Evolutionary conservation across 768 basidiomycete species (phyloP), one percentile per base, ranked within the genome.

Genomic region (Nevesoporus exiguus): DNA sequence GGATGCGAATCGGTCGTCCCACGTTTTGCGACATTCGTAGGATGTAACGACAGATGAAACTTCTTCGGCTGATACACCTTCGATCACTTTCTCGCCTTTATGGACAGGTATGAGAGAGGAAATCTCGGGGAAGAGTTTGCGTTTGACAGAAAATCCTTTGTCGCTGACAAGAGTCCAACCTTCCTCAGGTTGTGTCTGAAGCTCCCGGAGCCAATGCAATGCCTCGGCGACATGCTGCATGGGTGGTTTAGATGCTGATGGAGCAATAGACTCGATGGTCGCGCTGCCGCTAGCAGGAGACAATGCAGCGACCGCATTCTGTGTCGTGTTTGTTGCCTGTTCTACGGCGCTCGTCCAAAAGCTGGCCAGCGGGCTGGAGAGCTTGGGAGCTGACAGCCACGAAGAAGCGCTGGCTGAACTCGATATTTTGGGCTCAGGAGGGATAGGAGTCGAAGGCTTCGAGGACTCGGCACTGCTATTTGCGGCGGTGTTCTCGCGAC

Each of bases 41-140:
- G 85, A 86, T 8, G 78, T 78, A 17, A 97, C 77, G 21, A 90
- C 79, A 1, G 85, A 77, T 0, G 83, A 85, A 33, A 98, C 76
- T 67, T 99, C 96, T 65, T 97, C 95, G 1, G 94, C 94, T 1
- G 93, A 90, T 11, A 95, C 82, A 4, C 94, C 93, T 66, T 98
- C 90, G 47, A 98, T 86, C 56, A 98, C 92, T 71, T 91, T 90
- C 65, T 88, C 85, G 0, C 90, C 93, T 61, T 85, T 87, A 69
- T 93, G 87, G 3, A 98, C 83, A 0, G 93, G 92, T 30, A 94
- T 83, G 49, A 82, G 75, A 1, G 87, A 77, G 6, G 93, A 96
- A 7, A 96, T 80, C 50, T 88, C 84, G 0, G 88, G 78, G 7
- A 83, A 80, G n/a, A 85, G 69, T 64, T 88, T 88, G 63, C 86